Conservation (phyloP, 192 early-diverging fungal species). For the Chytriomyces sp. region DNA sequence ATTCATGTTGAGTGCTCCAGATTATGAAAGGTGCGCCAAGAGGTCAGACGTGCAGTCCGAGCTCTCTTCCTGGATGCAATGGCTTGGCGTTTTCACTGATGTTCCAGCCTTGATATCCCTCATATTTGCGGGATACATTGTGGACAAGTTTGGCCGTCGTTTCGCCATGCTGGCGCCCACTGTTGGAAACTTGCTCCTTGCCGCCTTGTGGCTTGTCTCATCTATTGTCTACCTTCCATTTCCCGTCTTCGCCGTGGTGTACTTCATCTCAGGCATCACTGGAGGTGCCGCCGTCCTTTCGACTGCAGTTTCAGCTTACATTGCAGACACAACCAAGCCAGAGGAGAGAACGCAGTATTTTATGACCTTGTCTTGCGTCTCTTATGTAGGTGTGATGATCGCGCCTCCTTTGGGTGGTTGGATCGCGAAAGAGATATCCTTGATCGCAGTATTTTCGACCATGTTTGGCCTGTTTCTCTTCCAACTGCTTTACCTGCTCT, state of each 20-base stretch:
- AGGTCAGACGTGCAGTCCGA: slow-evolving; percentile 6
- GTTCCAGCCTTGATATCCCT: not conserved
- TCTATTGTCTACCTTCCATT: not conserved
- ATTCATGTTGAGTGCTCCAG: not conserved
- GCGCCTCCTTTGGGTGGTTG: slow-evolving; percentile 13
- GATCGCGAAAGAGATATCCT: not conserved
- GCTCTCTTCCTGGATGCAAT: not conserved
- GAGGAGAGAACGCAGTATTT: slow-evolving; percentile 8
- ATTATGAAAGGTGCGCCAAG: slow-evolving; percentile 24
- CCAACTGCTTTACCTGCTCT: not conserved
- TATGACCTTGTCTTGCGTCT: not conserved
- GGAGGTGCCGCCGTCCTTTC: not conserved
- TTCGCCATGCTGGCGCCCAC: not conserved
- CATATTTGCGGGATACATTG: slow-evolving; percentile 6
- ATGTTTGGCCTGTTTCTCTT: not conserved
- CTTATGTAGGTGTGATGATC: not conserved
- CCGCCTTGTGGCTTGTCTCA: not conserved
- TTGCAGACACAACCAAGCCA: not conserved
- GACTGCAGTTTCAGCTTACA: slow-evolving; percentile 2
- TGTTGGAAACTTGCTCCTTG: not conserved
- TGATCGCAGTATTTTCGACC: not conserved
- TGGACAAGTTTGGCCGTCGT: not conserved
- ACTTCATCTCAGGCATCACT: not conserved
- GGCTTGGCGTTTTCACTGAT: not conserved
- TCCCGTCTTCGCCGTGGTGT: not conserved